Evolutionary conservation across 2,329 filamentous ascomycete genomes (phyloP), one percentile per base, ranked within the genome.

Genomic region (Hypoxylon sp.): DNA sequence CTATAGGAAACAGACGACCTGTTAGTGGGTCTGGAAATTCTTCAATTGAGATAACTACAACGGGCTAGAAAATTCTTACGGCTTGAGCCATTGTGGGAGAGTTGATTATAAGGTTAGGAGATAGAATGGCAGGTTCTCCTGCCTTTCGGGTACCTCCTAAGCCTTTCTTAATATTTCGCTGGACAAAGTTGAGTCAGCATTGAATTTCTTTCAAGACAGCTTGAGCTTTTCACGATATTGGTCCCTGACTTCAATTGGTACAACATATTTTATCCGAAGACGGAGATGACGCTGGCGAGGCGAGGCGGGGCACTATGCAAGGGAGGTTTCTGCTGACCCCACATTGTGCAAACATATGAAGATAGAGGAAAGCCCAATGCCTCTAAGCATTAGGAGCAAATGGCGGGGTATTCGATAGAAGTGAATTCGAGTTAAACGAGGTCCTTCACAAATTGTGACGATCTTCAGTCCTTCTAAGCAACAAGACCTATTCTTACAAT

Each of bases 1-100:
- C 80, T 82, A 73, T 51, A 63, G 39, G 14, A 57, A 41, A 25
- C n/a, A 50, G 16, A 41, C n/a, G 48, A 57, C 60, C 45, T 64
- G 48, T 63, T 52, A 70, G 69, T 61, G 41, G 30, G 34, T 48
- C 54, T 41, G n/a, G 32, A 43, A n/a, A 56, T 62, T 66, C 57
- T 52, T 57, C 12, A 27, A 63, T 59, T 41, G 25, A 27, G 21
- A 27, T 14, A 6, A 60, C 19, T 59, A 29, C 21, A 39, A 27
- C 16, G 34, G 8, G 27, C 47, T 34, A 46, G 21, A 43, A 29
- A 39, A 25, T 60, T 52, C 71, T 70, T 72, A 74, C 71, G 56
- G 71, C 69, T 71, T 72, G 70, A 59, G 67, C 70, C 71, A 74
- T 74, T 29, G 59, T 70, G 68, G 55, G 62, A 53, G 59, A 43